Evolutionary conservation across 352 stramenopile species (phyloP).

Genomic region (Phytophthora brassicae): DNA sequence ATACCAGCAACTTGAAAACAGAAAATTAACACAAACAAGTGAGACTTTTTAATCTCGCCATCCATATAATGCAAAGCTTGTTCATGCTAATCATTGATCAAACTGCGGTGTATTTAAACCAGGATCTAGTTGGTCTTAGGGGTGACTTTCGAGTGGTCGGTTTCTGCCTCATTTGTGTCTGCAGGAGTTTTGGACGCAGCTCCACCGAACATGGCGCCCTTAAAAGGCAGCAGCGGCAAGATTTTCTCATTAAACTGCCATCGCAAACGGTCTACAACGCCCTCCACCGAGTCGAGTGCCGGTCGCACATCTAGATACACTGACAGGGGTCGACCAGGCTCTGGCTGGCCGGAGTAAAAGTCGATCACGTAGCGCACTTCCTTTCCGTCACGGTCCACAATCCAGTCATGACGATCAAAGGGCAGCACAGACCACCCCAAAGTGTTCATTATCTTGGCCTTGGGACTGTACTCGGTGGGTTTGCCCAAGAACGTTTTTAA

Average conservation of each 20-base stretch:
- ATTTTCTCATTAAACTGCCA: constrained; percentile 86
- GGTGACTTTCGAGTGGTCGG: constrained; percentile 40
- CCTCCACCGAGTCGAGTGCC: constrained; percentile 91
- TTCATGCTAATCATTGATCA: background rate
- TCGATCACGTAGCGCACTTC: constrained; percentile 98
- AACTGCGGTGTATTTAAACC: no score
- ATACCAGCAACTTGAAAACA: background rate
- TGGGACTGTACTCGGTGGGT: constrained; percentile 94
- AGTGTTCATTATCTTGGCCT: constrained; percentile 90
- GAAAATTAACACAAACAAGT: constrained; percentile 9
- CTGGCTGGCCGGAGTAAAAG: constrained; percentile 96
- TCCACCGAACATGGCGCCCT: constrained; percentile 45
- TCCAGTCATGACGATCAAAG: constrained; percentile 99
- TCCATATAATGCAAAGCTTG: constrained; percentile 18
- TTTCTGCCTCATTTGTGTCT: constrained; percentile 10
- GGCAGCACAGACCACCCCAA: constrained; percentile 90
- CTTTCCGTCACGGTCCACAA: constrained; percentile 90
- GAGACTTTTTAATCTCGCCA: constrained; percentile 18
- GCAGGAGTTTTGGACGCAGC: constrained; percentile 1
- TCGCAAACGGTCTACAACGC: constrained; percentile 70
- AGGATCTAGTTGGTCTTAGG: constrained; percentile 35
- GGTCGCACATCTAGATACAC: constrained; percentile 97
- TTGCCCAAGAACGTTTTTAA: constrained; percentile 95
- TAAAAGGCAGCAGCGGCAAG: constrained; percentile 69
- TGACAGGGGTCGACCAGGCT: constrained; percentile 76